Conservation (phyloP, 129 eudicot genomes). For the Chrysanthemum makinoi region DNA sequence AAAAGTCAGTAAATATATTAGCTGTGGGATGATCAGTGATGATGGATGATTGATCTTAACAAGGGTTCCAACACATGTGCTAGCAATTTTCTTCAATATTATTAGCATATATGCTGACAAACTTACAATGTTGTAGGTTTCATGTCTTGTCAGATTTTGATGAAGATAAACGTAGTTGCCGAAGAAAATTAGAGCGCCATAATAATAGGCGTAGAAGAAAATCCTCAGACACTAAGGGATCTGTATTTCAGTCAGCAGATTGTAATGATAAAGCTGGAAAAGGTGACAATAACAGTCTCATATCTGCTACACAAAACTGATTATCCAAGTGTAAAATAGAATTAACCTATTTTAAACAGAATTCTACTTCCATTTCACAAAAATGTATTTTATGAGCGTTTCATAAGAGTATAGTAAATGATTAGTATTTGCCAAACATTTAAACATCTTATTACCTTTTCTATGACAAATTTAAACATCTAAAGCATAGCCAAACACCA, state of each 20-base stretch:
- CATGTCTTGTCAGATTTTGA: slow-evolving; percentile 91
- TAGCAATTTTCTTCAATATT: background rate
- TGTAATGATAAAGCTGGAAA: slow-evolving; percentile 58
- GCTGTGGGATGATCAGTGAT: no score
- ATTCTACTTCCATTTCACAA: background rate
- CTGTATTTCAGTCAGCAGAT: slow-evolving; percentile 43
- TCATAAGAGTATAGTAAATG: no score
- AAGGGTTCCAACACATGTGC: no score
- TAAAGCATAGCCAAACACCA: background rate
- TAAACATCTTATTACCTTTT: background rate
- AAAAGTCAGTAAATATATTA: no score
- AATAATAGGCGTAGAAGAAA: slow-evolving; percentile 90
- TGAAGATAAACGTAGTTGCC: slow-evolving; percentile 96
- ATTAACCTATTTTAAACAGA: background rate
- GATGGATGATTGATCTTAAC: no score
- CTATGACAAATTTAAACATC: background rate
- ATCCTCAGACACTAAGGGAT: slow-evolving; percentile 51
- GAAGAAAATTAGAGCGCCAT: slow-evolving; percentile 95
- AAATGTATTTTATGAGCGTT: background rate
- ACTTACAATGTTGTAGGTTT: slow-evolving; percentile 55
- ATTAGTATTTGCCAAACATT: no score
- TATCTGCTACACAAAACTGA: slow-evolving; percentile 4
- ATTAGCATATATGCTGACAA: slow-evolving; percentile 8
- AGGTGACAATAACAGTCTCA: slow-evolving; percentile 40
- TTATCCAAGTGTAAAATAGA: background rate